These are phyloP conservation scores for Aspergillus sp. DNA, from an alignment of 2,329 filamentous ascomycete genomes.

Conservation along the genomic window DNA sequence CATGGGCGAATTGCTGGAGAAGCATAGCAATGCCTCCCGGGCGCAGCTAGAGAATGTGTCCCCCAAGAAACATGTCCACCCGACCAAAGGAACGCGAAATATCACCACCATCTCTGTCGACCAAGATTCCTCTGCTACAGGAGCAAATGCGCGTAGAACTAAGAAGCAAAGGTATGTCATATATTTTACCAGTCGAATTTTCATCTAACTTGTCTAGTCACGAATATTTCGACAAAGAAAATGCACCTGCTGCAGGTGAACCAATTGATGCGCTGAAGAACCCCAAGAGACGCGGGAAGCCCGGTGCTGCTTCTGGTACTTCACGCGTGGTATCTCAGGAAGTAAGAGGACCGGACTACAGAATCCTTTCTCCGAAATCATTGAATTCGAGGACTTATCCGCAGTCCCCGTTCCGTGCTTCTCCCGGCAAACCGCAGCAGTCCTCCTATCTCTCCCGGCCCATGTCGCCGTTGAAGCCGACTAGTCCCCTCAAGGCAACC, in stretches of 20 bases:
- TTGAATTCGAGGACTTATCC: constrained; percentile 69
- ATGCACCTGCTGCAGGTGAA: constrained; percentile 42
- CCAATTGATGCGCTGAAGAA: constrained; percentile 53
- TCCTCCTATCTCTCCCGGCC: constrained; percentile 57
- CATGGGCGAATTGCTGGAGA: constrained; percentile 72
- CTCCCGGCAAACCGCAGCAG: constrained; percentile 38
- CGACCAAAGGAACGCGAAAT: constrained; percentile 23
- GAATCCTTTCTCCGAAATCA: constrained; percentile 73
- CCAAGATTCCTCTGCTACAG: constrained; percentile 22
- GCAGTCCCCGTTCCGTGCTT: constrained; percentile 48
- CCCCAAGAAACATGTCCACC: constrained; percentile 26
- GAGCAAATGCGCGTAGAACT: constrained; percentile 23
- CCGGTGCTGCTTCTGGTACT: constrained; percentile 31
- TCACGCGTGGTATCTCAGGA: constrained; percentile 40
- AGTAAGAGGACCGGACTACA: constrained; percentile 47
- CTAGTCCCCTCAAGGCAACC: constrained; percentile 33
- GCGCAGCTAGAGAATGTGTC: constrained; percentile 17
- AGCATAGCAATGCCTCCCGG: constrained; percentile 32
- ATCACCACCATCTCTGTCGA: constrained; percentile 26
- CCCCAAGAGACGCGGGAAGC: constrained; percentile 62
- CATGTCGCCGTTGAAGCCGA: constrained; percentile 58
- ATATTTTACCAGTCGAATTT: constrained; percentile 2
- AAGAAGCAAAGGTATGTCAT: constrained; percentile 27
- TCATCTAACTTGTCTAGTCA: constrained; percentile 45
- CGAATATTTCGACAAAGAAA: constrained; percentile 71